phyloP scores from a whole-genome alignment of 257 asterid species.

The Salvia miltiorrhiza region DNA sequence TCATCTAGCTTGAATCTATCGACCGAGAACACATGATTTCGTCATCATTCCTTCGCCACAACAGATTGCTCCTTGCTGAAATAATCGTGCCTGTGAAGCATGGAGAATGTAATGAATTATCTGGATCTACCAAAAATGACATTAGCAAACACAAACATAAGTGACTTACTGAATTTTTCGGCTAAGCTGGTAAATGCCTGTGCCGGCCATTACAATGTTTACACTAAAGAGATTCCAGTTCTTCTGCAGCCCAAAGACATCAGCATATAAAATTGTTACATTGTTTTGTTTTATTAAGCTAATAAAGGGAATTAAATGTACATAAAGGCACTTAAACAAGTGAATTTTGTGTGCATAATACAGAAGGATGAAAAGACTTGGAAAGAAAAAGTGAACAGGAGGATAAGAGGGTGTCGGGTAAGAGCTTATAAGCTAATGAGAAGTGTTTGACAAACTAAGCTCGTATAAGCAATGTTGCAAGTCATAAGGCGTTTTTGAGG shows the following conservation, averaged over 20 bases:
- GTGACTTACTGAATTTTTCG: conserved; percentile 63
- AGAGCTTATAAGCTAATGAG: too few species aligned
- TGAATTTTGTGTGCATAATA: not conserved
- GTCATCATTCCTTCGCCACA: conserved; percentile 61
- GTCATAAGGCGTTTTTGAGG: too few species aligned
- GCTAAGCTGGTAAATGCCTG: conserved; percentile 82
- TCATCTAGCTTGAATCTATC: not conserved
- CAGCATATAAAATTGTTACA: not conserved
- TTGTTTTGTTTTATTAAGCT: not conserved
- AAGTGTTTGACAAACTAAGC: too few species aligned
- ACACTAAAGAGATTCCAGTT: conserved; percentile 95
- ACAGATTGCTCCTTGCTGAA: conserved; percentile 49
- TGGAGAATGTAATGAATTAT: not conserved
- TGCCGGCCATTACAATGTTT: conserved; percentile 83
- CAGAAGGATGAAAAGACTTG: not conserved
- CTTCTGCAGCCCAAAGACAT: conserved; percentile 58
- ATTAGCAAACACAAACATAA: not conserved
- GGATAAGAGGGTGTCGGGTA: too few species aligned
- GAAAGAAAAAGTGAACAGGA: not conserved
- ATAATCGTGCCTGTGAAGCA: conserved; percentile 66
- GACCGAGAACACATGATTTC: conserved; percentile 1
- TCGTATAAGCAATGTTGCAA: too few species aligned
- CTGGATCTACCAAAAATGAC: not conserved
- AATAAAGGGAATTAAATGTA: not conserved
- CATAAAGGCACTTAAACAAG: not conserved